A percentile compares a stretch with the other conserved stretches of the same genome.
These are phyloP conservation scores for Prillingera fragicola DNA, from an alignment of 1,284 basidiomycete genomes.

Conservation along the genomic window DNA sequence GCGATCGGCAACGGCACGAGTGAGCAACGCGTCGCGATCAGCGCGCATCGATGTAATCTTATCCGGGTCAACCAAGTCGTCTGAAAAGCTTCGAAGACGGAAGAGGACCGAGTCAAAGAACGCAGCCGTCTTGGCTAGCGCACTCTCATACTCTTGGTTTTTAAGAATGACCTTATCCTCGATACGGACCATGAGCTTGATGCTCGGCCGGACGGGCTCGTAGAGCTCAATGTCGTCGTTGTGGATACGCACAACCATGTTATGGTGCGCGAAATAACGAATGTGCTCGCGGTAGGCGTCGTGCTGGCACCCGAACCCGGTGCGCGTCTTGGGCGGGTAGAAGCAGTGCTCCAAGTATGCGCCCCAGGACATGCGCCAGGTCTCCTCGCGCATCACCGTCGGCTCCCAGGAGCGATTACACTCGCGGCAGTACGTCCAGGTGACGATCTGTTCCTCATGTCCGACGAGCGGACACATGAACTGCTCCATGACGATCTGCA, in stretches of 20 bases:
- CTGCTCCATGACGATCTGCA: slow-evolving; percentile 80
- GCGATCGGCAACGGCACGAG: slow-evolving; percentile 66
- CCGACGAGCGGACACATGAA: slow-evolving; percentile 52
- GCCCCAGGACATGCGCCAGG: slow-evolving; percentile 58
- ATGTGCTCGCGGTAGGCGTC: slow-evolving; percentile 92
- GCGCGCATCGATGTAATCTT: slow-evolving; percentile 36
- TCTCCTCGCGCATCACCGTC: slow-evolving; percentile 84
- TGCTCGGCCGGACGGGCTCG: slow-evolving; percentile 85
- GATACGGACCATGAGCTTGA: slow-evolving; percentile 73
- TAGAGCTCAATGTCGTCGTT: slow-evolving; percentile 75
- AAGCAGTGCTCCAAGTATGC: slow-evolving; percentile 48
- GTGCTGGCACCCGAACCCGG: slow-evolving; percentile 68
- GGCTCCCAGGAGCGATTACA: slow-evolving; percentile 80
- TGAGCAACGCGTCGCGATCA: slow-evolving; percentile 53
- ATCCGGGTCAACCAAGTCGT: slow-evolving; percentile 43
- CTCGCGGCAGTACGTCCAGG: slow-evolving; percentile 84
- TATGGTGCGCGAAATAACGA: slow-evolving; percentile 72
- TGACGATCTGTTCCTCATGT: slow-evolving; percentile 68
- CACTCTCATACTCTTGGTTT: slow-evolving; percentile 76
- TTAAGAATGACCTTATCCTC: slow-evolving; percentile 83
- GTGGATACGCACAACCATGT: slow-evolving; percentile 78
- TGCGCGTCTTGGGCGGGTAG: slow-evolving; percentile 77
- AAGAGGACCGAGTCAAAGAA: slow-evolving; percentile 56
- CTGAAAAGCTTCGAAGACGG: slow-evolving; percentile 43
- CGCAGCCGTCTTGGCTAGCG: slow-evolving; percentile 64